A percentile compares a stretch with the other conserved stretches of the same genome.
phyloP scores from a whole-genome alignment of 257 asterid species.

The Penstemon newberryi region DNA sequence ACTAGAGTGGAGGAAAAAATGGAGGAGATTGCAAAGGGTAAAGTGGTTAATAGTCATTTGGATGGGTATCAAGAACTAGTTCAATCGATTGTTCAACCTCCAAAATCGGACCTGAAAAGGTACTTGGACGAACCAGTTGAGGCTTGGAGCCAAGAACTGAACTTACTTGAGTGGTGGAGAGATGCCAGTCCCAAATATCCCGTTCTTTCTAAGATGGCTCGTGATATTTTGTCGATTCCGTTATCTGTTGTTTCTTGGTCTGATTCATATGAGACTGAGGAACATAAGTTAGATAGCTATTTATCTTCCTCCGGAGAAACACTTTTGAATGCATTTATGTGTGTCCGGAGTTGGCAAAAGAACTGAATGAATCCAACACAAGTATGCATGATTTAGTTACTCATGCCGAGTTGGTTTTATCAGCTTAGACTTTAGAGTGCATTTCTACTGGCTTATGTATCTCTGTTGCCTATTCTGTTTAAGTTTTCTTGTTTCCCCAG shows the following conservation, averaged over 20 bases:
- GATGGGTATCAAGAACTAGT: neutral
- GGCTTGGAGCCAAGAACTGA: conserved; percentile 17
- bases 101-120: conserved; percentile 7
- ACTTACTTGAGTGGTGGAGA: conserved; percentile 17
- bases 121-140: conserved; percentile 7
- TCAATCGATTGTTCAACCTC: neutral
- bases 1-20: neutral
- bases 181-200: conserved; percentile 5
- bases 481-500: too few species aligned
- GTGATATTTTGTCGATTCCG: neutral
- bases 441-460: too few species aligned
- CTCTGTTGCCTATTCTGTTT: too few species aligned
- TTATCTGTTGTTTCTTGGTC: neutral
- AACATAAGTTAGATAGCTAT: neutral
- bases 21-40: neutral
- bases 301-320: neutral
- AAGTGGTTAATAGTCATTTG: neutral
- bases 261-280: conserved; percentile 3
- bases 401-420: neutral
- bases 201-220: conserved; percentile 6
- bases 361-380: neutral
- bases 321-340: conserved; percentile 27
- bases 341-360: conserved; percentile 24
- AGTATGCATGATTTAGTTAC: neutral
- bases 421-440: too few species aligned